phyloP scores from a whole-genome alignment of 225 moss, liverwort and hornwort genomes.

The Sphagnum tenellum region DNA sequence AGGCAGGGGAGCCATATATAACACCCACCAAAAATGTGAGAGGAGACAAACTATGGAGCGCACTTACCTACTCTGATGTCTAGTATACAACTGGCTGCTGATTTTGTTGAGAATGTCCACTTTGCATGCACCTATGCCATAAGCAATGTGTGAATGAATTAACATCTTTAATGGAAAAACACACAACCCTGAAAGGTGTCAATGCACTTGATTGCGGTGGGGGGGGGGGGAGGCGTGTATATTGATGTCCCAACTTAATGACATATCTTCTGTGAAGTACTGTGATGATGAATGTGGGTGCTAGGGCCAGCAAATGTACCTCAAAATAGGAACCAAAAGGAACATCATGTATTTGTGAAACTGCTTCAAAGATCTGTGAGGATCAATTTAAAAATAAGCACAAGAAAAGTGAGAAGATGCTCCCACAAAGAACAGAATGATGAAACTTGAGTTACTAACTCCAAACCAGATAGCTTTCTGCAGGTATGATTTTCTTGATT shows the following conservation, averaged over 20 bases:
- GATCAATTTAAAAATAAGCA: background rate
- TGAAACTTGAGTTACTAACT: background rate
- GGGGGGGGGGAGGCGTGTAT: too few species aligned
- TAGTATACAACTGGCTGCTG: conserved; percentile 39
- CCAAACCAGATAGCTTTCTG: too few species aligned
- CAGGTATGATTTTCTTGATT: too few species aligned
- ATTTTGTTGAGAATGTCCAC: conserved; percentile 64
- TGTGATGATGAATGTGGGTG: background rate
- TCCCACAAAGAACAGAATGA: background rate
- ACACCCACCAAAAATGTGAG: too few species aligned
- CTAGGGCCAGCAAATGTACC: conserved; percentile 20
- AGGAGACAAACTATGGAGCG: background rate
- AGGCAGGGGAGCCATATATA: too few species aligned
- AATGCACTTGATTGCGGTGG: background rate
- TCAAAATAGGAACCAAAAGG: conserved; percentile 91
- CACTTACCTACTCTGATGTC: conserved; percentile 66
- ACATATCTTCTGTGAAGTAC: background rate
- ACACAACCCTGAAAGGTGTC: background rate
- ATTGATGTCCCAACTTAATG: too few species aligned
- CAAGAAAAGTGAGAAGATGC: background rate
- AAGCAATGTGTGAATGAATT: background rate
- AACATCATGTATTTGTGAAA: conserved; percentile 77
- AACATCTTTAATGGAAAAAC: background rate
- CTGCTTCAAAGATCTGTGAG: conserved; percentile 68
- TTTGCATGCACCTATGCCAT: conserved; percentile 66